Evolutionary conservation across 306 rosid species (phyloP).

Genomic region (Medicago truncatula): MtrunA17r5.0-ANR NC_053049.1:14272001-14272500

Average conservation of each 20-base stretch:
- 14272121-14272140: too few relatives aligned
- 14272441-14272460: neutral
- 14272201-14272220: neutral
- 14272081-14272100: neutral
- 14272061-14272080: neutral
- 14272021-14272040: neutral
- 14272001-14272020: neutral
- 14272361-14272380: neutral
- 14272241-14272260: neutral
- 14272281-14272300: neutral
- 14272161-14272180: too few relatives aligned
- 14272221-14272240: neutral
- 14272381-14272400: slow-evolving; percentile 3
- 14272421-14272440: neutral
- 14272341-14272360: neutral
- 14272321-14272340: neutral
- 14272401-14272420: neutral
- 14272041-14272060: neutral
- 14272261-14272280: neutral
- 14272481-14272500: neutral
- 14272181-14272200: too few relatives aligned
- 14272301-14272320: neutral
- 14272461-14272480: too few relatives aligned
- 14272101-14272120: neutral
- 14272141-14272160: too few relatives aligned